Base-by-base conservation (phyloP, 1,139 yeast species). In the Hansenula anomala region DNA sequence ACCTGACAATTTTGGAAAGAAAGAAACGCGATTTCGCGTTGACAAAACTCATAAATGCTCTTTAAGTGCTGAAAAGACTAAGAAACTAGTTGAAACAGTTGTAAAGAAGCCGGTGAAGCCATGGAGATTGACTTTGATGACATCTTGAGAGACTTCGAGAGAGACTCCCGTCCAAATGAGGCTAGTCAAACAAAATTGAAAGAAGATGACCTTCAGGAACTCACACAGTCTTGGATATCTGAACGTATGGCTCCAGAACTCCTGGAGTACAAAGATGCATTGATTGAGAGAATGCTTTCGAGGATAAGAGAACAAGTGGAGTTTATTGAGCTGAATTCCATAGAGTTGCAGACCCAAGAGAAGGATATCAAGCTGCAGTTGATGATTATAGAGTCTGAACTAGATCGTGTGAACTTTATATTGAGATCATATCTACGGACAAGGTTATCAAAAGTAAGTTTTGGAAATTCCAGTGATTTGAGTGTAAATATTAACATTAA, bases 191-290 rank as follows among this genome's bases (percentile, higher is more conserved):
- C 53, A 20, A 52, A 54, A 28, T 54, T 52, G 30, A 45, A 45
- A 19, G 45, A 58, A 20, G 46, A 57, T 17, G 72, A 70, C 60
- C 52, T 67, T 42, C 56, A 63, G 29, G 62, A 61, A 30, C 64
- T 89, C 30, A 68, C 75, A n/a, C 71, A 69, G 28, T 77, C 80
- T 3, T 90, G 96, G 97, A 62, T 85, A 29, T 76, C 83, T 40
- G 98, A 92, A 58, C 69, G 96, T 41, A 78, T 79, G 73, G 71
- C 94, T 0, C 97, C 97, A 0, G 96, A 86, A 43, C 60, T 92
- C 13, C 65, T 90, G 28, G 86, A 83, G 0, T 90, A 83, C 55
- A 79, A 87, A 45, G 72, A 71, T 19, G 66, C 61, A 2, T 63
- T 89, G 27, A 58, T 92, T 54, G 72, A 71, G 9, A 62, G 79